Evolutionary conservation across 108 stramenopile genomes (phyloP), one percentile per base, ranked within the genome.

Genomic region (Pseudonitzschia delicatissima): DNA sequence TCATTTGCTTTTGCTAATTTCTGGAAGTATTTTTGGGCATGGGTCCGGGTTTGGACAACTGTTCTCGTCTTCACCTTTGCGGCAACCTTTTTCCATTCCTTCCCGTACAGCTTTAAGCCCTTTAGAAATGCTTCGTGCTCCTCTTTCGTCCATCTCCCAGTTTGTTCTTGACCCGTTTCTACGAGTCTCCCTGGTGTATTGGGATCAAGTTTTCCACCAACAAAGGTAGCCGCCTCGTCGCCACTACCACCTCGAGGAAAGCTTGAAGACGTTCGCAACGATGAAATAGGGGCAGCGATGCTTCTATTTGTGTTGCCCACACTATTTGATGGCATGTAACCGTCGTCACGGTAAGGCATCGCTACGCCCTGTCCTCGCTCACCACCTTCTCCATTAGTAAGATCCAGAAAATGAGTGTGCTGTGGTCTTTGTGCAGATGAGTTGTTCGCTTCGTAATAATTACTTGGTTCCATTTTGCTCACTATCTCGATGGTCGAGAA

Each of bases 21-120:
- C 60, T 98, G 96, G 83, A 99, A 98, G 74, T 98, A 99, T 74
- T 98, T 98, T 72, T 99, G 98, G 5, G 98, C 98, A 77, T 99
- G 98, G 11, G 98, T 98, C 21, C 97, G 76, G 25, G 96, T 99
- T 58, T 99, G 98, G 21, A 98, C 97, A 21, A 99, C 97, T 20
- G 97, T 97, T 25, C 98, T 77, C 6, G 97, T 97, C 60, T 95
- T 89, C 28, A 99, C 95, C 42, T 87, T 71, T 34, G 92, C 83
- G 2, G 91, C 90, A 32, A 91, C 86, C 69, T 91, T 94, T 70
- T 95, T 96, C 98, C 97, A 98, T 68, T 97, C 95, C 60, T 93
- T 94, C 11, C 98, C 98, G 66, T 96, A 91, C 71, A 74, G 52
- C 69, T 87, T 68, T 21, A 99, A 68, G 26, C 87, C 98, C 11